phyloP scores from a whole-genome alignment of 257 asterid genomes.

The Capsicum baccatum region DNA sequence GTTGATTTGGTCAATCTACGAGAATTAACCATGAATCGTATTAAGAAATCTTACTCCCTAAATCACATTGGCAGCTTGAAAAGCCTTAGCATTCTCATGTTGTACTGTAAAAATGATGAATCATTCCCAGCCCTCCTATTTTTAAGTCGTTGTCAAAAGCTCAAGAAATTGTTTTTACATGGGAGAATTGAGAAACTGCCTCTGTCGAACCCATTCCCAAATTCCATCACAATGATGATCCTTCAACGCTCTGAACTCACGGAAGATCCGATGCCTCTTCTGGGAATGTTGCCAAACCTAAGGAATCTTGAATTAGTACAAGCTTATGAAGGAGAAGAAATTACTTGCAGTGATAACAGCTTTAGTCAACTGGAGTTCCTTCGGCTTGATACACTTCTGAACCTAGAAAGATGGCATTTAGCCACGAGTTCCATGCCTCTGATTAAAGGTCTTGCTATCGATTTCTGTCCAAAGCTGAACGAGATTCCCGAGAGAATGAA shows the following conservation, averaged over 20 bases:
- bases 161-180: neutral
- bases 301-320: no score
- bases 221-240: neutral
- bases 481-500: no score
- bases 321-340: no score
- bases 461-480: no score
- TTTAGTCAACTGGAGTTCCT: no score
- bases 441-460: no score
- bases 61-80: neutral
- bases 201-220: neutral
- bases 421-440: no score
- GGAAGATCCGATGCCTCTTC: slow-evolving; percentile 1
- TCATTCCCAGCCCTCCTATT: neutral
- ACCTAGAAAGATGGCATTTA: no score
- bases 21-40: neutral
- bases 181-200: neutral
- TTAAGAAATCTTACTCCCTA: neutral
- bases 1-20: slow-evolving; percentile 3
- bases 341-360: no score
- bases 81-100: neutral
- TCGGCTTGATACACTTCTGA: no score
- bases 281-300: slow-evolving; percentile 7
- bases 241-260: neutral
- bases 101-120: neutral
- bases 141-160: neutral